A percentile compares a stretch with the other conserved stretches of the same genome.
Evolutionary conservation across 2,329 filamentous ascomycete genomes (phyloP).

Genomic region (Pseudopithomyces chartarum): DNA sequence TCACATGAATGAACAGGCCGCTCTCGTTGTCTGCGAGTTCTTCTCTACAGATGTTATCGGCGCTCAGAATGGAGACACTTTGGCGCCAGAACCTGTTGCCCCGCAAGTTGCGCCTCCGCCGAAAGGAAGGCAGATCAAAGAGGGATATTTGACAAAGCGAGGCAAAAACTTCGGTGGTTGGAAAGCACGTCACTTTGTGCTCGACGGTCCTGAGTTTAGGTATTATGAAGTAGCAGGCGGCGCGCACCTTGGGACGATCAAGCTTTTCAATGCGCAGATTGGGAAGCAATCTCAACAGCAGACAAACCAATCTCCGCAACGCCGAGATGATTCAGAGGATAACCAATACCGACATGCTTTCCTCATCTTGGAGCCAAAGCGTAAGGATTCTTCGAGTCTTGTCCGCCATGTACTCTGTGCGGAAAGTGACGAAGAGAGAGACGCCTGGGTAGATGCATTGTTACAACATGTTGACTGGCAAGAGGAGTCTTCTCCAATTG

Average conservation of each 20-base stretch:
- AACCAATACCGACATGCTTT: slow-evolving; percentile 98
- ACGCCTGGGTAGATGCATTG: slow-evolving; percentile 90
- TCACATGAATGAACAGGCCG: slow-evolving; percentile 75
- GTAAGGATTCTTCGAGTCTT: slow-evolving; percentile 85
- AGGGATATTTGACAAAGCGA: slow-evolving; percentile 92
- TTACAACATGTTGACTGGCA: slow-evolving; percentile 86
- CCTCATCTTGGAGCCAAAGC: slow-evolving; percentile 91
- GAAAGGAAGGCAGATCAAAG: slow-evolving; percentile 70
- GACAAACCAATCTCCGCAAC: slow-evolving; percentile 64
- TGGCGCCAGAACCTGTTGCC: slow-evolving; percentile 60
- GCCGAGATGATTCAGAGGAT: slow-evolving; percentile 74
- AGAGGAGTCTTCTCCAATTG: slow-evolving; percentile 42
- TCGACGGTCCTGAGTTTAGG: slow-evolving; percentile 74
- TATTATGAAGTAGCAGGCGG: slow-evolving; percentile 94
- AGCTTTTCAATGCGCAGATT: slow-evolving; percentile 87
- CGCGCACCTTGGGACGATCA: slow-evolving; percentile 90
- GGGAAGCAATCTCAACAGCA: slow-evolving; percentile 81
- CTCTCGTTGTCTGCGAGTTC: slow-evolving; percentile 84
- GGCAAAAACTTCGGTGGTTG: slow-evolving; percentile 99
- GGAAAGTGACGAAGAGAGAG: slow-evolving; percentile 89
- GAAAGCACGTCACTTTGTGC: slow-evolving; percentile 81
- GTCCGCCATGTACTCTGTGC: slow-evolving; percentile 95
- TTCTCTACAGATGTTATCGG: slow-evolving; percentile 71
- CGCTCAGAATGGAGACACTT: slow-evolving; percentile 59
- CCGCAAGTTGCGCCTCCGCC: slow-evolving; percentile 48